phyloP scores from a whole-genome alignment of 768 basidiomycete species.

The Lentinula boryana region DNA sequence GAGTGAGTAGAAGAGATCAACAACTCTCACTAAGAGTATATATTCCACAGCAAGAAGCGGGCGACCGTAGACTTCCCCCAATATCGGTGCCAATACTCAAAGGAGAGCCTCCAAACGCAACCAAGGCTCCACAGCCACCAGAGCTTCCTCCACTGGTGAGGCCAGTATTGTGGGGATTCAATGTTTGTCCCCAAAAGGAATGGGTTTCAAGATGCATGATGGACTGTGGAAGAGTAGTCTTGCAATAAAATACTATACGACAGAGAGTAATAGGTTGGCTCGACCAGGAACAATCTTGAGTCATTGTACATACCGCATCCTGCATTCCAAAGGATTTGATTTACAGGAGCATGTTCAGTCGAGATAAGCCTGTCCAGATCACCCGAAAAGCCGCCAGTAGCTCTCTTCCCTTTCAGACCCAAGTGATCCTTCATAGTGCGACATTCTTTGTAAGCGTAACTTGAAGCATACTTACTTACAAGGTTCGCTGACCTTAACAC shows the following conservation, averaged over 20 bases:
- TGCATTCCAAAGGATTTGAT: conserved; percentile 29
- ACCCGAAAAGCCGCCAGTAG: conserved; percentile 27
- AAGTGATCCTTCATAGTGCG: conserved; percentile 27
- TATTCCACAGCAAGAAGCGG: conserved; percentile 18
- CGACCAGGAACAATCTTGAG: neutral
- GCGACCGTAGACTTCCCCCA: conserved; percentile 27
- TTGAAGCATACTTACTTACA: neutral
- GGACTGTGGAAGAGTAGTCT: conserved; percentile 37
- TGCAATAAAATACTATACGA: conserved; percentile 33
- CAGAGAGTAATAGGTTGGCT: conserved; percentile 13
- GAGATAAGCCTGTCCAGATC: conserved; percentile 9
- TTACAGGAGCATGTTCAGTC: conserved; percentile 16
- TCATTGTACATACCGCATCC: conserved; percentile 30
- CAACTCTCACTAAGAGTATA: conserved; percentile 11
- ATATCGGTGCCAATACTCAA: conserved; percentile 38
- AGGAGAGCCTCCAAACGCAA: conserved; percentile 39
- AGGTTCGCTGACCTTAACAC: conserved; percentile 27
- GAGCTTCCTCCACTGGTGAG: conserved; percentile 46
- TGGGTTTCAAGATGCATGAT: conserved; percentile 32
- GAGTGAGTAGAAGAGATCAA: too few relatives aligned
- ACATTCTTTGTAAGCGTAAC: conserved; percentile 12
- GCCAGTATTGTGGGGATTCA: conserved; percentile 38
- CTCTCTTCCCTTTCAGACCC: conserved; percentile 33
- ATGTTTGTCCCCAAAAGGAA: conserved; percentile 26
- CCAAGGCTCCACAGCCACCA: conserved; percentile 44